These are phyloP conservation scores for Phytophthora pinifolia DNA, from an alignment of 352 stramenopile genomes.

Conservation along the genomic window DNA sequence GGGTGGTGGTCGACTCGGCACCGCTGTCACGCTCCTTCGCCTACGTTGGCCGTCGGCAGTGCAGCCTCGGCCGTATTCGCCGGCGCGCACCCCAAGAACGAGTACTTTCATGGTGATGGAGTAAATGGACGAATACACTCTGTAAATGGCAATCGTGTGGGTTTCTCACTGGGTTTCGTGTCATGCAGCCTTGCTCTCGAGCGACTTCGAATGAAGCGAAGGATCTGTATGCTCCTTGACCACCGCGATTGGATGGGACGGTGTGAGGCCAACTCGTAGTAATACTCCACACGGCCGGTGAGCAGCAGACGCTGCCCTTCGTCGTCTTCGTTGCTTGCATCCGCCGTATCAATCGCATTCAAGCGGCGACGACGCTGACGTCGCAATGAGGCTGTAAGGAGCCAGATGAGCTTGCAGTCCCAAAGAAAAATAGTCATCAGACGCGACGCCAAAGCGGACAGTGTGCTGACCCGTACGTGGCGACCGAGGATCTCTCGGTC, in stretches of 20 bases:
- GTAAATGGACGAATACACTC: not conserved
- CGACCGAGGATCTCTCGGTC: slow-evolving; percentile 13
- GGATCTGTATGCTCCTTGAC: slow-evolving; percentile 4
- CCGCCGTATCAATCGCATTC: not conserved
- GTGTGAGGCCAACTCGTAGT: slow-evolving; percentile 24
- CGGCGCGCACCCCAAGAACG: slow-evolving; percentile 42
- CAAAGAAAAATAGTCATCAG: slow-evolving; percentile 30
- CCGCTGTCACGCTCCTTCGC: slow-evolving; percentile 29
- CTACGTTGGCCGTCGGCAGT: slow-evolving; percentile 23
- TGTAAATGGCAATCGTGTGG: no score
- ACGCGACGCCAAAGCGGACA: slow-evolving; percentile 22
- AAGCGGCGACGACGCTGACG: slow-evolving; percentile 15
- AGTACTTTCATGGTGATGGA: slow-evolving; percentile 22
- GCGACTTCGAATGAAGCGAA: slow-evolving; percentile 3
- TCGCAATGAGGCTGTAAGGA: slow-evolving; percentile 12
- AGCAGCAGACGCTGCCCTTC: slow-evolving; percentile 31
- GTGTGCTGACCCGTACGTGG: slow-evolving; percentile 8
- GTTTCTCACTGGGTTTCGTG: slow-evolving; percentile 1
- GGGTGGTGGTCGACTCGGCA: slow-evolving; percentile 39
- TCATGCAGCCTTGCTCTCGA: not conserved
- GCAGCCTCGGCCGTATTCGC: slow-evolving; percentile 31
- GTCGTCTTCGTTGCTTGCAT: slow-evolving; percentile 6
- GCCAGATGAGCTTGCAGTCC: slow-evolving; percentile 31
- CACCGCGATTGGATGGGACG: slow-evolving; percentile 6
- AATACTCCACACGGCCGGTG: slow-evolving; percentile 27